Conservation (phyloP, 345 rosid genomes). For the Lepidium didymum region DNA sequence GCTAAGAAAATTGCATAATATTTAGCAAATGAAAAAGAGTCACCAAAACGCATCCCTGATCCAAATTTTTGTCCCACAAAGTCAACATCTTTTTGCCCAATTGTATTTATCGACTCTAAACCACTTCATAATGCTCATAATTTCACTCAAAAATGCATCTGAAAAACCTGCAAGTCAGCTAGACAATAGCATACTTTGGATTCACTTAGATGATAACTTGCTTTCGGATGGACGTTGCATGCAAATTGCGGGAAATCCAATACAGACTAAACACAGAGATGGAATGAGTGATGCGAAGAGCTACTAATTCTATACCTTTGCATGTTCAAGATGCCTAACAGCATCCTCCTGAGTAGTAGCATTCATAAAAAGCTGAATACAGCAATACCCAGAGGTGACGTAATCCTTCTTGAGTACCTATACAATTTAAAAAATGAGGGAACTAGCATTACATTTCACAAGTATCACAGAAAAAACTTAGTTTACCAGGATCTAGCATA, state of each 20-base stretch:
- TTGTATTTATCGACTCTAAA: background rate
- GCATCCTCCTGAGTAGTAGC: conserved; percentile 88
- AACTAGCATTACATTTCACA: conserved; percentile 3
- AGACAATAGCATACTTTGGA: conserved; percentile 4
- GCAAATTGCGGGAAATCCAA: background rate
- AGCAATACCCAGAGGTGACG: conserved; percentile 92
- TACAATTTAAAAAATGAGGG: conserved; percentile 6
- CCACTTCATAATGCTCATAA: background rate
- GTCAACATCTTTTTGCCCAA: background rate
- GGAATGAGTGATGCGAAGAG: conserved; percentile 3
- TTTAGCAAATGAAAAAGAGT: background rate
- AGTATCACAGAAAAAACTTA: background rate
- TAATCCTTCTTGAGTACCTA: conserved; percentile 95
- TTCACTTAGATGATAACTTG: background rate
- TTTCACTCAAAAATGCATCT: background rate
- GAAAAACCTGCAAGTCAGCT: background rate
- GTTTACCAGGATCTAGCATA: background rate
- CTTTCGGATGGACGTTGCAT: background rate
- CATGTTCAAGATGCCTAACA: conserved; percentile 79
- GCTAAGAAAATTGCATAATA: background rate
- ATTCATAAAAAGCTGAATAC: conserved; percentile 89
- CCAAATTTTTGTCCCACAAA: background rate
- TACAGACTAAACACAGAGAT: conserved; percentile 3
- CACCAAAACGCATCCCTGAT: background rate
- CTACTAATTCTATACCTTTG: conserved; percentile 50